phyloP scores from a whole-genome alignment of 345 rosid genomes.

The Rhizophora apiculata region DNA sequence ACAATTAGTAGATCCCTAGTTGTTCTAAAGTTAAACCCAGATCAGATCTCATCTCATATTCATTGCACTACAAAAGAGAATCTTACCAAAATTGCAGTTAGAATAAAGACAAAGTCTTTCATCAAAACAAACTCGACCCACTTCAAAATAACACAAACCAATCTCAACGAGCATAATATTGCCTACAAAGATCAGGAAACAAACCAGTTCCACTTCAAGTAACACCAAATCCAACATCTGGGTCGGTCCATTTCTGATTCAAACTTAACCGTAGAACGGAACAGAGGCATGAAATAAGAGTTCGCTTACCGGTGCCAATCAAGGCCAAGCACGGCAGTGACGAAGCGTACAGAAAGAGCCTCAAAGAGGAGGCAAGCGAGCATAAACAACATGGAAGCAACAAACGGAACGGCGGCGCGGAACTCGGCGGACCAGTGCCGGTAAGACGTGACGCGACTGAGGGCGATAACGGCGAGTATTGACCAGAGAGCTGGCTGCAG shows the following conservation, averaged over 20 bases:
- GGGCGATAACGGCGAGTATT: conserved; percentile 51
- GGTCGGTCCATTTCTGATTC: conserved; percentile 4
- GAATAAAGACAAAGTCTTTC: not conserved
- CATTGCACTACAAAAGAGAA: not conserved
- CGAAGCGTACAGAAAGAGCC: conserved; percentile 79
- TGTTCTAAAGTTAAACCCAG: not conserved
- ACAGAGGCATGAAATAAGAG: not conserved
- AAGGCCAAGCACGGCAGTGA: conserved; percentile 85
- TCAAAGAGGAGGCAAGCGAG: conserved; percentile 75
- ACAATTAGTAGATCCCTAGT: not conserved
- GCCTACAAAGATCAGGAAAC: not conserved
- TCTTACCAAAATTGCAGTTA: not conserved
- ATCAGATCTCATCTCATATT: conserved; percentile 1
- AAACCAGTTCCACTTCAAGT: conserved; percentile 1
- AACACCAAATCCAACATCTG: conserved; percentile 1
- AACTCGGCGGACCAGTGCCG: conserved; percentile 81
- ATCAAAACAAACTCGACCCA: not conserved
- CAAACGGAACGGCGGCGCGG: conserved; percentile 66
- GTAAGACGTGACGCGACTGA: conserved; percentile 73
- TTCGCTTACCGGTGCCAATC: conserved; percentile 77
- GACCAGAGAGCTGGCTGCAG: conserved; percentile 86
- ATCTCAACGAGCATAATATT: not conserved
- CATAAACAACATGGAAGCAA: conserved; percentile 72
- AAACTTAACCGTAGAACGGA: not conserved
- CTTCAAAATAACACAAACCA: not conserved